These are phyloP conservation scores for Malus asiatica DNA, from an alignment of 306 rosid genomes.

Conservation along the genomic window DNA sequence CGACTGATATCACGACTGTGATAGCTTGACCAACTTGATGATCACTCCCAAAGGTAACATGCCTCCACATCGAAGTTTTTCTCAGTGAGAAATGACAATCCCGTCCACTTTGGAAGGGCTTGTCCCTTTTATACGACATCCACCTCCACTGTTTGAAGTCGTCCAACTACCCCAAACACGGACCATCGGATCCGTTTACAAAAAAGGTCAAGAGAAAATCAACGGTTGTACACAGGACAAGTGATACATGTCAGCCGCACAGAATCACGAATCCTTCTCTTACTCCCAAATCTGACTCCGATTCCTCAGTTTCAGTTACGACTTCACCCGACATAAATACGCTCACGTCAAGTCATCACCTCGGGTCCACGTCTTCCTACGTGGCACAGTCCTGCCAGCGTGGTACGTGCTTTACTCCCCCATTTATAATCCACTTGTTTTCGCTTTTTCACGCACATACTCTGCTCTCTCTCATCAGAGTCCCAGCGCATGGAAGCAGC, in stretches of 20 bases:
- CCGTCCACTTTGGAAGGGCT: neutral
- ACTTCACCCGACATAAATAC: neutral
- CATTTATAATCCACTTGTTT: neutral
- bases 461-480: neutral
- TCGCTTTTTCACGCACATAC: neutral
- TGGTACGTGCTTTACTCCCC: neutral
- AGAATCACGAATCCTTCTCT: neutral
- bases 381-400: conserved; percentile 14
- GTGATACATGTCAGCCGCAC: neutral
- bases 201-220: neutral
- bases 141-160: neutral
- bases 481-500: neutral
- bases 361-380: neutral
- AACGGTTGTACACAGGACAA: neutral
- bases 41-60: neutral
- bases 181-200: neutral
- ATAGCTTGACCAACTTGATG: neutral
- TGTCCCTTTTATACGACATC: neutral
- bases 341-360: conserved; percentile 20
- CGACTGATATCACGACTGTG: too few species aligned
- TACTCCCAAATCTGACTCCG: neutral
- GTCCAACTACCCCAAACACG: too few species aligned
- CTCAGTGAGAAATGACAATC: neutral
- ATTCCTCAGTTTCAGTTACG: conserved; percentile 7
- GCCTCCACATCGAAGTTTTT: neutral